Evolutionary conservation across 305 asterid genomes (phyloP), one percentile per base, ranked within the genome.

Genomic region (Rubia occidens): DNA sequence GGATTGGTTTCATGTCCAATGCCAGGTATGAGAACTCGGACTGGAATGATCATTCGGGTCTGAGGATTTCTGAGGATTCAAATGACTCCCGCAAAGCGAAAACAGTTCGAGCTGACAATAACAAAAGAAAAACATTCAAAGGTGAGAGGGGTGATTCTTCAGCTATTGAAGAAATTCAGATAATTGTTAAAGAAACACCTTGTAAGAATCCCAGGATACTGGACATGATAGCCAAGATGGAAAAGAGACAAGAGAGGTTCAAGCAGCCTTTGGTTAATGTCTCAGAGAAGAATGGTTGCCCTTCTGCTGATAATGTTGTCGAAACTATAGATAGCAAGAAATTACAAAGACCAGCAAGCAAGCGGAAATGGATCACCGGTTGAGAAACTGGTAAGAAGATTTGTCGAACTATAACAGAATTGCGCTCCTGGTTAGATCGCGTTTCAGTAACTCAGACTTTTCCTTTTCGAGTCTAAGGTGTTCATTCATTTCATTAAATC

Each of bases 81-180:
- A 59, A 72, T 24, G 64, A 37, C 35, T 65, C 67, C 54, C 64
- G 58, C 56, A 43, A 64, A 45, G 77, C 67, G 61, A 72, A 66
- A 60, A 61, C 32, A 62, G 76, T 29, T 74, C 47, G 37, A 78
- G 66, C 69, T 6, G 69, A 60, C 56, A 78, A 60, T n/a, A 8
- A 60, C 42, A 65, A 66, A 53, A 42, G 39, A 11, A 54, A 56
- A 55, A 47, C 76, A 54, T 64, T 61, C 66, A 76, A 78, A n/a
- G 83, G 45, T 79, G 74, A 66, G 72, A 81, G 73, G 60, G 63
- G 71, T 24, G 76, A 71, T 53, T 69, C 53, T 78, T 74, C 81
- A 78, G 89, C 83, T 44, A 72, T 81, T 26, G 95, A 89, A 82
- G 90, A 87, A 84, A 92, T 89, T 74, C 89, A 87, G 78, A 77